Base-by-base conservation (phyloP, 2,329 filamentous ascomycete species). In the Penicillium sp. region DNA sequence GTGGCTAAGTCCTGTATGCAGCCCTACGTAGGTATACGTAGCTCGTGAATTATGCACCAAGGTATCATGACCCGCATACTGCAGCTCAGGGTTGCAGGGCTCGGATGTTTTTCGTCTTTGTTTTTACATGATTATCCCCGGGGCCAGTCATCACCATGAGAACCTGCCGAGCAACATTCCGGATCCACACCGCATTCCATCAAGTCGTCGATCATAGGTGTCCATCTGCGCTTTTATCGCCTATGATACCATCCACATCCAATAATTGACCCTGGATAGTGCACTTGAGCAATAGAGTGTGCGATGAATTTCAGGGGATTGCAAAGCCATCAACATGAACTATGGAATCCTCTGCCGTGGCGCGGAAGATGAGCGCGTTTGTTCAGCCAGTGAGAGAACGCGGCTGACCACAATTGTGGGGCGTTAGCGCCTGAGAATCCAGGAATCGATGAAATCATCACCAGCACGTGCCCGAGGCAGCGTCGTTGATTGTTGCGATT, bases 121-220 rank as follows among this genome's bases (percentile, higher is more conserved):
- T 26, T 21, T 44, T 31, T 26, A 13, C 21, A 45, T 25, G 21
- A 25, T 44, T 23, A 44, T 60, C 60, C 53, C 37, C 50, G 39
- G 31, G 43, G 43, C 63, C 62, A 50, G 43, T 63, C 60, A 63
- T 61, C 58, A 55, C 58, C 55, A 60, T 58, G 56, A 60, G 59
- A 64, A 63, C 57, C 55, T 56, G 57, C 64, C 57, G 62, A 53
- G 26, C 39, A 42, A 54, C 63, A 66, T 66, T 63, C 63, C 55
- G 13, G 14, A 31, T 33, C 31, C 45, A 50, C 47, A 49, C 39
- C 21, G 45, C 62, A 65, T 66, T 63, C 65, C 53, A 44, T 27
- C 6, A 23, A 62, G 37, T 25, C 51, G 59, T 54, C 59, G 47
- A 61, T 55, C 57, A 53, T 49, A n/a, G 25, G 11, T 26, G 19